These are phyloP conservation scores for Ophiostoma sp. DNA, from an alignment of 2,329 filamentous ascomycete genomes.

Conservation along the genomic window DNA sequence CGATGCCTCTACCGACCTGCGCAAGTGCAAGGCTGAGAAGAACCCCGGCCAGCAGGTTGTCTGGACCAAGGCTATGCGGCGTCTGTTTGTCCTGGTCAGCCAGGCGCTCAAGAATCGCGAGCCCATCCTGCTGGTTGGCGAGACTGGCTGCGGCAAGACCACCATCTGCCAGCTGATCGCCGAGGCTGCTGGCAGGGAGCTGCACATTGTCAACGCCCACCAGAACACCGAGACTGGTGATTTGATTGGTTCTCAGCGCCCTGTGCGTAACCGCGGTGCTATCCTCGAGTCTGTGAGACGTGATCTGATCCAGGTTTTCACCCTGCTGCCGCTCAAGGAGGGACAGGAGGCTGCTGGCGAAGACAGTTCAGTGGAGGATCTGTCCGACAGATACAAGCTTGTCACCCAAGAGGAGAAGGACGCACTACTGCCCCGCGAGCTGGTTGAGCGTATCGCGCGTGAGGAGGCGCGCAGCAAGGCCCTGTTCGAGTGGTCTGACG, in stretches of 20 bases:
- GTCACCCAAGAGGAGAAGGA: conserved; percentile 42
- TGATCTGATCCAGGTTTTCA: conserved; percentile 51
- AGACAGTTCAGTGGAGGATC: conserved; percentile 46
- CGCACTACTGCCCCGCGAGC: conserved; percentile 41
- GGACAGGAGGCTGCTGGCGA: background rate
- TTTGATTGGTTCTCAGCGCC: conserved; percentile 89
- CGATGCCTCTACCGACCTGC: conserved; percentile 50
- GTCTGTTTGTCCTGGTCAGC: conserved; percentile 83
- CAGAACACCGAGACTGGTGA: conserved; percentile 98
- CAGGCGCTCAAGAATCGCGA: conserved; percentile 84
- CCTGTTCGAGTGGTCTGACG: conserved; percentile 94
- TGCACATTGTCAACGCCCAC: conserved; percentile 93
- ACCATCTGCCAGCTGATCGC: conserved; percentile 91
- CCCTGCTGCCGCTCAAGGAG: conserved; percentile 25
- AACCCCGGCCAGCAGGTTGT: conserved; percentile 64
- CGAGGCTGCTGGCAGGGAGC: conserved; percentile 65
- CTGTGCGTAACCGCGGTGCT: conserved; percentile 75
- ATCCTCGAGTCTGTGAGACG: conserved; percentile 60
- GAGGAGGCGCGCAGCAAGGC: conserved; percentile 65
- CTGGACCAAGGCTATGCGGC: conserved; percentile 92
- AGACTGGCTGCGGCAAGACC: conserved; percentile 97
- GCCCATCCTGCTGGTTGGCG: conserved; percentile 87
- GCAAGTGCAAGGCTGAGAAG: conserved; percentile 34
- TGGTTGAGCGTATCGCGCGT: conserved; percentile 43
- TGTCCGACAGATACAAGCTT: conserved; percentile 55